These are phyloP conservation scores for Blastomyces percursus DNA, from an alignment of 2,329 filamentous ascomycete species.

Conservation along the genomic window DNA sequence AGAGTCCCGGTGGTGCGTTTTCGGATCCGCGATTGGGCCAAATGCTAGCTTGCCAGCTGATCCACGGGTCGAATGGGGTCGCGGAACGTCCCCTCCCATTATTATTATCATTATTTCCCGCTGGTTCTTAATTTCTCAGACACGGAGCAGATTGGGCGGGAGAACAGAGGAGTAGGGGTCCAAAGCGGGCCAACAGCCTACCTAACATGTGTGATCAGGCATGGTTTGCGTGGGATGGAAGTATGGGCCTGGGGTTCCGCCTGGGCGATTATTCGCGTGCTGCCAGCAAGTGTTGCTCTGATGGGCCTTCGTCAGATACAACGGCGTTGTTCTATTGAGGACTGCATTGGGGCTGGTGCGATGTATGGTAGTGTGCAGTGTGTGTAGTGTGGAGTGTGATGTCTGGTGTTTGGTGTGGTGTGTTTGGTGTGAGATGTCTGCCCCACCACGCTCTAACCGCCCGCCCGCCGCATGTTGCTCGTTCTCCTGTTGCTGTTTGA, in stretches of 20 bases:
- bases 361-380: neutral
- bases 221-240: neutral
- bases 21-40: neutral
- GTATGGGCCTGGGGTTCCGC: neutral
- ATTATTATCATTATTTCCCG: neutral
- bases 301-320: neutral
- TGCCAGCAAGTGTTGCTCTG: neutral
- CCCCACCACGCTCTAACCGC: conserved; percentile 1
- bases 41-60: neutral
- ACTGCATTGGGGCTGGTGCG: conserved; percentile 4
- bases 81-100: neutral
- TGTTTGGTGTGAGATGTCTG: neutral
- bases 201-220: neutral
- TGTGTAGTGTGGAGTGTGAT: neutral
- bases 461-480: neutral
- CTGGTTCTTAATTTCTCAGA: neutral
- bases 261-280: neutral
- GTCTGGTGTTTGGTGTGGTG: neutral
- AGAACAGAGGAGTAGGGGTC: neutral
- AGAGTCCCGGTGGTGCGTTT: neutral
- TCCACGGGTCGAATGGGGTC: neutral
- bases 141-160: neutral
- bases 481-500: neutral
- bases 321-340: neutral
- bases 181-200: neutral